These are phyloP conservation scores for Candida parachauliodes DNA, from an alignment of 805 yeast genomes.

Conservation along the genomic window DNA sequence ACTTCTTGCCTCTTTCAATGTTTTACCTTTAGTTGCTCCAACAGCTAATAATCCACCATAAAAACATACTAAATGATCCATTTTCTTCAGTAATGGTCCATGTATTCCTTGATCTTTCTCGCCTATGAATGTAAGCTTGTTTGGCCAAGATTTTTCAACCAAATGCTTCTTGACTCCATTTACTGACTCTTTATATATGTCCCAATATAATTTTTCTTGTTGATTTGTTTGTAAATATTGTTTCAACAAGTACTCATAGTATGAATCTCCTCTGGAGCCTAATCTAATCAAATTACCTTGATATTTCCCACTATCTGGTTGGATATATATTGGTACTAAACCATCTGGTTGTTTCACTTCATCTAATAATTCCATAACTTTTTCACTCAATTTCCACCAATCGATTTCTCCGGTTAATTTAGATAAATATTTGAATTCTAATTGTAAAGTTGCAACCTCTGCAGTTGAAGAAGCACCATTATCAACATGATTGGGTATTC, in stretches of 20 bases:
- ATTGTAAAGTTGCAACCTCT: conserved; percentile 81
- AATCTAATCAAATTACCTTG: conserved; percentile 65
- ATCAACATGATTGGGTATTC: conserved; percentile 59
- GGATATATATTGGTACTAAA: conserved; percentile 74
- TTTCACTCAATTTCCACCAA: conserved; percentile 78
- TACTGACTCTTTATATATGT: conserved; percentile 74
- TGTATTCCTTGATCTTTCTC: conserved; percentile 71
- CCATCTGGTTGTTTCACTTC: conserved; percentile 64
- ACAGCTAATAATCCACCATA: conserved; percentile 84
- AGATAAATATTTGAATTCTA: conserved; percentile 81
- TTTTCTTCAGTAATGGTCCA: conserved; percentile 60
- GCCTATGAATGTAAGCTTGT: conserved; percentile 64
- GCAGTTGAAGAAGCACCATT: conserved; percentile 85
- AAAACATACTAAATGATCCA: conserved; percentile 93
- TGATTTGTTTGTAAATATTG: conserved; percentile 78
- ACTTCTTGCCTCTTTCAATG: conserved; percentile 52
- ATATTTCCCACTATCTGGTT: conserved; percentile 71
- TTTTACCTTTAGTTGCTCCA: conserved; percentile 80
- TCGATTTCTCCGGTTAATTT: conserved; percentile 72
- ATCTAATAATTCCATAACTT: conserved; percentile 68
- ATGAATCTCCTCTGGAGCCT: conserved; percentile 92
- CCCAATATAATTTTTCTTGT: conserved; percentile 56
- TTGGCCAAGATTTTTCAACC: conserved; percentile 58
- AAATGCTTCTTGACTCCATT: conserved; percentile 72
- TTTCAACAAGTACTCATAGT: conserved; percentile 83